A percentile compares a stretch with the other conserved stretches of the same genome.
Evolutionary conservation across 352 stramenopile genomes (phyloP).

Genomic region (Phytophthora colocasiae): DNA sequence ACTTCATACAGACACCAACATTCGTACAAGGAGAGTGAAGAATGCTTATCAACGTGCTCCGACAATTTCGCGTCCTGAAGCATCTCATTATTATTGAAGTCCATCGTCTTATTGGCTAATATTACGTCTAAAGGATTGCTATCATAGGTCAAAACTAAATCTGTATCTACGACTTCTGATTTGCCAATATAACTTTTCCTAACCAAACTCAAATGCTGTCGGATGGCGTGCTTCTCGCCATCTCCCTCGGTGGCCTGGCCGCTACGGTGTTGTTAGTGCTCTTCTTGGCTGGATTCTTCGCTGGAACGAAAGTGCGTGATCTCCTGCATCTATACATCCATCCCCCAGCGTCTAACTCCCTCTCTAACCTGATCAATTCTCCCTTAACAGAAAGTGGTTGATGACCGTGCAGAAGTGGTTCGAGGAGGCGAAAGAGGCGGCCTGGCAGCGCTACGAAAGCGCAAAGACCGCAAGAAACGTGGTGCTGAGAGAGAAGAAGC

Average conservation of each 20-base stretch:
- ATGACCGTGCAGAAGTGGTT: slow-evolving; percentile 43
- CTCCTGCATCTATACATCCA: neutral
- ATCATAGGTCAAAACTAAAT: no score
- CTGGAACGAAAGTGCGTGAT: slow-evolving; percentile 37
- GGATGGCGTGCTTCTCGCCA: slow-evolving; percentile 59
- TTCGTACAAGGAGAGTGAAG: neutral
- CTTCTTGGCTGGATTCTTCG: slow-evolving; percentile 76
- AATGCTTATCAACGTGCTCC: no score
- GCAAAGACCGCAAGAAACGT: slow-evolving; percentile 68
- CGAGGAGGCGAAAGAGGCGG: slow-evolving; percentile 52
- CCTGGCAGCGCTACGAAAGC: slow-evolving; percentile 66
- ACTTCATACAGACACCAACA: slow-evolving; percentile 1
- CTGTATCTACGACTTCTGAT: no score
- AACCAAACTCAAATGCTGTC: slow-evolving; percentile 39
- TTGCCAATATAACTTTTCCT: no score
- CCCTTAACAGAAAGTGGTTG: slow-evolving; percentile 35
- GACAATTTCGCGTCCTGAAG: no score
- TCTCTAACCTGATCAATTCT: slow-evolving; percentile 7
- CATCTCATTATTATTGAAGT: no score
- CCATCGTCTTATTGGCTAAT: no score
- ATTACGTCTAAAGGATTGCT: no score
- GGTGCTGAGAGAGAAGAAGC: slow-evolving; percentile 32
- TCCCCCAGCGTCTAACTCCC: neutral
- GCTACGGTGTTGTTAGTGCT: slow-evolving; percentile 63
- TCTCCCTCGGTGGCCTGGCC: slow-evolving; percentile 60